Evolutionary conservation across 176 grass and related monocot genomes (phyloP).

Genomic region (Rhynchospora pubera): DNA sequence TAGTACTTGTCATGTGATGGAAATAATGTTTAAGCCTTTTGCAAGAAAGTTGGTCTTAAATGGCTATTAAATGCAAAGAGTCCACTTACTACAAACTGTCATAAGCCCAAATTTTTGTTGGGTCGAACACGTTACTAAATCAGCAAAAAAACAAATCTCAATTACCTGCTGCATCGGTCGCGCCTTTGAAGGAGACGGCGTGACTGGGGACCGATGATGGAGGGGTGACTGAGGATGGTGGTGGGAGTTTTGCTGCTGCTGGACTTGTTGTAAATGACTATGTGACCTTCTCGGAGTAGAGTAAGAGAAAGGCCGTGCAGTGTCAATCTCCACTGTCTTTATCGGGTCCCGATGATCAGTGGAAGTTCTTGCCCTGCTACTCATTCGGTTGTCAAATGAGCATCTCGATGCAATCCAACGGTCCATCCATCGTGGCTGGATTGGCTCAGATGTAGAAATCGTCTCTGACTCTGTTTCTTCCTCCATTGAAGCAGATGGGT

Average conservation of each 20-base stretch:
- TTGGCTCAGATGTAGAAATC: conserved; percentile 16
- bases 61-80: neutral
- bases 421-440: conserved; percentile 57
- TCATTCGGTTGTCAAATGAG: conserved; percentile 67
- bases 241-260: conserved; percentile 16
- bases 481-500: conserved; percentile 41
- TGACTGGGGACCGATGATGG: conserved; percentile 37
- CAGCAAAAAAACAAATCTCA: neutral
- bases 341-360: conserved; percentile 54
- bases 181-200: conserved; percentile 71
- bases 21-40: neutral
- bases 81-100: neutral
- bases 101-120: neutral
- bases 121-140: neutral
- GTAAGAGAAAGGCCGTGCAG: conserved; percentile 66
- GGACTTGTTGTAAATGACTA: conserved; percentile 22
- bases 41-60: neutral
- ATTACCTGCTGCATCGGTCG: conserved; percentile 29
- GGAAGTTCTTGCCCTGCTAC: conserved; percentile 51
- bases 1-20: neutral
- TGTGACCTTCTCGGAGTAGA: conserved; percentile 37
- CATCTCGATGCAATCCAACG: conserved; percentile 80
- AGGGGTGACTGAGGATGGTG: conserved; percentile 47
- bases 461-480: conserved; percentile 51
- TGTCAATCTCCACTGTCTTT: conserved; percentile 90